Evolutionary conservation across 345 rosid species (phyloP), one percentile per base, ranked within the genome.

Genomic region (Iberis pinnata): DNA sequence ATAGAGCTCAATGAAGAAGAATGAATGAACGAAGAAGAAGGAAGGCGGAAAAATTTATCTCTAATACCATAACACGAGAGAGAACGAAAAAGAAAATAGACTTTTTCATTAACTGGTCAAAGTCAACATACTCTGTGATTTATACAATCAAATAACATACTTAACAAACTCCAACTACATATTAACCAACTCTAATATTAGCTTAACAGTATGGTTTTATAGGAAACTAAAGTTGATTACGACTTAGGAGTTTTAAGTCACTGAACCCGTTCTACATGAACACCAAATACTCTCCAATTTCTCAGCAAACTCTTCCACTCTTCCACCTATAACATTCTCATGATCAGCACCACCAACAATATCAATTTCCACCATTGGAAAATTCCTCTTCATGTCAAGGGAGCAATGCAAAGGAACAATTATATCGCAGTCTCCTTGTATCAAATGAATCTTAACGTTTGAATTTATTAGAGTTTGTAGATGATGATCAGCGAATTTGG

Each of bases 391-490:
- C 61, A 87, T 61, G 53, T 74, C 54, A 0, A 39, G n/a, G 31
- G 77, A 75, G 62, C 87, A 82, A 24, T 79, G 75, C 44, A 67
- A 12, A 11, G 95, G 89, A 22, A 79, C 80, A 11, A 73, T 69
- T n/a, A 20, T 3, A 50, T 86, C 96, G 0, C 38, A 2, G 16
- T 76, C 81, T 0, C 96, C 92, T 53, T 90, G 96, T 6, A 84
- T 22, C 27, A 79, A 42, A 14, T 60, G 75, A 29, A 86, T 12
- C 46, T 71, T 73, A 25, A 67, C 77, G 14, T 46, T 11, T 5
- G 60, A 53, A 7, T 61, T 52, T 4, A 46, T 52, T 24, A 80
- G 52, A 1, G 61, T 70, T 57, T 71, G 59, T 49, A 86, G 65
- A 62, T 71, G 77, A 9, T 66, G 71, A 55, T 81, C 90, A 54